Evolutionary conservation across 192 early-diverging fungal species (phyloP).

Genomic region (Backusella mclennaniae): DNA sequence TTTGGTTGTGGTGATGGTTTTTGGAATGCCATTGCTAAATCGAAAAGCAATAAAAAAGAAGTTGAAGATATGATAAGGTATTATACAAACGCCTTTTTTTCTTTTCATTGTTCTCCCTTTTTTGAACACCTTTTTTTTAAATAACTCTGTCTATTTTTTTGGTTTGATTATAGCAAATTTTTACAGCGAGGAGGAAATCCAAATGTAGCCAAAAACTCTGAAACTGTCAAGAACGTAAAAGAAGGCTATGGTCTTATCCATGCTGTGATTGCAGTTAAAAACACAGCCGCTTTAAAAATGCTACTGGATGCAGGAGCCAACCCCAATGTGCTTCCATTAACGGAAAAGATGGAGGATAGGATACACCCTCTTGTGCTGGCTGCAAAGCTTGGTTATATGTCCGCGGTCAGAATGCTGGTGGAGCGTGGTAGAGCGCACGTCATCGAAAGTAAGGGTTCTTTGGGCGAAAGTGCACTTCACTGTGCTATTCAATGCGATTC

Average conservation of each 20-base stretch:
- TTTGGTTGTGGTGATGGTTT: conserved; percentile 31
- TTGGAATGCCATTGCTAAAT: conserved; percentile 23
- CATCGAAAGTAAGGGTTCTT: conserved; percentile 2
- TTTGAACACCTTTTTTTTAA: not conserved
- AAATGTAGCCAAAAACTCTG: conserved; percentile 31
- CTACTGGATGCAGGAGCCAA: conserved; percentile 28
- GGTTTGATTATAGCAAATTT: conserved; percentile 19
- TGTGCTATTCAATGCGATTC: conserved; percentile 15
- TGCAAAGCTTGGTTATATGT: conserved; percentile 16
- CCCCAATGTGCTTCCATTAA: conserved; percentile 17
- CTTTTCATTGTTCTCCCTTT: not conserved
- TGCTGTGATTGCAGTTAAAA: conserved; percentile 20
- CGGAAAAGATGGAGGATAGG: not conserved
- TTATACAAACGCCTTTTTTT: not conserved
- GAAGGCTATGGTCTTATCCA: conserved; percentile 33
- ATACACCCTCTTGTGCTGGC: conserved; percentile 25
- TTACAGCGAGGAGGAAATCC: conserved; percentile 25
- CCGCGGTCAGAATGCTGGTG: conserved; percentile 22
- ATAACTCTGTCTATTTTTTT: not conserved
- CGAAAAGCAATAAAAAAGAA: conserved; percentile 12
- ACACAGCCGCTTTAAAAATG: conserved; percentile 14
- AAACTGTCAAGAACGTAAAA: conserved; percentile 13
- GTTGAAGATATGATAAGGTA: conserved; percentile 20
- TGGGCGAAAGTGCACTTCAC: conserved; percentile 9
- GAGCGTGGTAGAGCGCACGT: conserved; percentile 18